These are phyloP conservation scores for Camptophora hylomeconis DNA, from an alignment of 2,329 filamentous ascomycete genomes.

Conservation along the genomic window DNA sequence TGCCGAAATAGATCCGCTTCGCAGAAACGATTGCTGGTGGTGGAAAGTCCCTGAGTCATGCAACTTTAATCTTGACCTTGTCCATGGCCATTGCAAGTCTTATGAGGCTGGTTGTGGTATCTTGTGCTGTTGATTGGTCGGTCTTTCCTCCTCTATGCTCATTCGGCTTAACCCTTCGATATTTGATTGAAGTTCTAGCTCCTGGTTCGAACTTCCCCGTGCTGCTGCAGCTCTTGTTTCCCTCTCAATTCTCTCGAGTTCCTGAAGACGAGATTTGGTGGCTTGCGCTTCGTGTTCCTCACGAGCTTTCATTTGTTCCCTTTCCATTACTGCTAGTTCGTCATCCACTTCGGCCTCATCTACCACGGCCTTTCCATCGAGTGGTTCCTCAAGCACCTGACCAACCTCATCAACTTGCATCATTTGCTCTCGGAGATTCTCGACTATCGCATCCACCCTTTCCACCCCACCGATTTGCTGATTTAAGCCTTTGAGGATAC, in stretches of 20 bases:
- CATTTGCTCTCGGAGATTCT: conserved; percentile 67
- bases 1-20: too few species aligned
- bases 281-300: conserved; percentile 38
- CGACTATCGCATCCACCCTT: conserved; percentile 62
- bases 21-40: too few species aligned
- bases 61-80: too few species aligned
- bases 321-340: conserved; percentile 67
- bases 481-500: conserved; percentile 61
- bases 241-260: conserved; percentile 29
- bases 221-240: conserved; percentile 27
- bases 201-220: conserved; percentile 13
- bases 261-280: conserved; percentile 37
- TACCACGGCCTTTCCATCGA: conserved; percentile 35
- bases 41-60: too few species aligned
- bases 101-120: too few species aligned
- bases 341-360: conserved; percentile 84
- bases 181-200: neutral
- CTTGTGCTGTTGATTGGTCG: too few species aligned
- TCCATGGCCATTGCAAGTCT: too few species aligned
- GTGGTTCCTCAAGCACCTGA: conserved; percentile 56
- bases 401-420: conserved; percentile 69
- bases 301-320: conserved; percentile 39
- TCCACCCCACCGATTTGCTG: conserved; percentile 63
- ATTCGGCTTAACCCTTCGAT: too few species aligned
- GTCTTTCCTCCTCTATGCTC: too few species aligned